Evolutionary conservation across 768 basidiomycete species (phyloP).

Genomic region (Coprinellus micaceus): DNA sequence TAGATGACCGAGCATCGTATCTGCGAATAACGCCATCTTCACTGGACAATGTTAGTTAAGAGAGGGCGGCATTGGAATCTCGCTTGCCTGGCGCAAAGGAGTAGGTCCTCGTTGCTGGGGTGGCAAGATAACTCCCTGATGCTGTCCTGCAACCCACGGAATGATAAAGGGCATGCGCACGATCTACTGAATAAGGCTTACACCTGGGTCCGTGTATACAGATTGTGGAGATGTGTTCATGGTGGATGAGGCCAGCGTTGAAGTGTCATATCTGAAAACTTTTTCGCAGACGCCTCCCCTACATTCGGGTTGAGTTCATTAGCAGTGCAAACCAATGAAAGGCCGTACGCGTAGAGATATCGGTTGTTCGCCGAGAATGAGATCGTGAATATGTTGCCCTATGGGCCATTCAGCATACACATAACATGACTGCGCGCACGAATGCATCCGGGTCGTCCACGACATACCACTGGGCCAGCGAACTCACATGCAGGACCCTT

Average conservation of each 20-base stretch:
- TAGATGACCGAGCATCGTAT: slow-evolving; percentile 51
- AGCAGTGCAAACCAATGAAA: not conserved
- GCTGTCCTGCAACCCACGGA: slow-evolving; percentile 43
- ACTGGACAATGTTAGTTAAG: slow-evolving; percentile 31
- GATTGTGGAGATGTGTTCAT: slow-evolving; percentile 12
- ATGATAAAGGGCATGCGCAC: not conserved
- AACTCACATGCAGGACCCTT: slow-evolving; percentile 38
- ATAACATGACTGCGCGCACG: not conserved
- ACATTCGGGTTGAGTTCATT: not conserved
- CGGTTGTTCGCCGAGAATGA: slow-evolving; percentile 67
- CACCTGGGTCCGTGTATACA: slow-evolving; percentile 19
- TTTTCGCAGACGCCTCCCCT: slow-evolving; percentile 56
- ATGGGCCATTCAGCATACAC: not conserved
- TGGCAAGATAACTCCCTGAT: slow-evolving; percentile 66
- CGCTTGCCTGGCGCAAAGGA: slow-evolving; percentile 63
- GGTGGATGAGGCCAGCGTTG: slow-evolving; percentile 28
- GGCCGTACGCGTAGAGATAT: slow-evolving; percentile 60
- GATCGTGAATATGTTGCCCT: slow-evolving; percentile 71
- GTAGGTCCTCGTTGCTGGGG: slow-evolving; percentile 62
- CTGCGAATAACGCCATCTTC: slow-evolving; percentile 68
- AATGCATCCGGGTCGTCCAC: not conserved
- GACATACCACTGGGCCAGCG: slow-evolving; percentile 43
- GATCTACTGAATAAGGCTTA: slow-evolving; percentile 6
- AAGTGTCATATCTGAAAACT: slow-evolving; percentile 53
- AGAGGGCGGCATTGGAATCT: slow-evolving; percentile 10